Evolutionary conservation across 768 basidiomycete species (phyloP).

Genomic region (Tulasnella sp.): DNA sequence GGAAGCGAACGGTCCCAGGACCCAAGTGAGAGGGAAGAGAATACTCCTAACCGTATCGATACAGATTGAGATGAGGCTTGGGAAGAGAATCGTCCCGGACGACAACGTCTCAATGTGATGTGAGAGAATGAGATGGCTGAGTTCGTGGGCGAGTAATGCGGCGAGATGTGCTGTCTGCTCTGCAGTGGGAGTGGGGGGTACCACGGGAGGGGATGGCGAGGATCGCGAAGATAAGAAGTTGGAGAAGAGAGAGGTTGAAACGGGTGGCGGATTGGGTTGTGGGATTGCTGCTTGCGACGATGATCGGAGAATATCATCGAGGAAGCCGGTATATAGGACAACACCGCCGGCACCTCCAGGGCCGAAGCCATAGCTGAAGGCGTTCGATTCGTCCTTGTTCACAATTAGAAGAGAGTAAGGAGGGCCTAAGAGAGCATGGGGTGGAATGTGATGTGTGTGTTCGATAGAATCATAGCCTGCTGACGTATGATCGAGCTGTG

Average conservation of each 20-base stretch:
- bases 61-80: conserved; percentile 62
- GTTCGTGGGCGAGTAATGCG: conserved; percentile 84
- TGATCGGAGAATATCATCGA: conserved; percentile 49
- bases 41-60: conserved; percentile 68
- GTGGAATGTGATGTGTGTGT: conserved; percentile 29
- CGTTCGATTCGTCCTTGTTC: conserved; percentile 78
- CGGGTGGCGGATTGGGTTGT: conserved; percentile 8
- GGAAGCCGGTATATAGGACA: conserved; percentile 87
- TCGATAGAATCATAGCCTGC: conserved; percentile 28
- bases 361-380: conserved; percentile 93
- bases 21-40: conserved; percentile 56
- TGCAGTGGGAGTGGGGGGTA: conserved; percentile 44
- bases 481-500: conserved; percentile 20
- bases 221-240: conserved; percentile 37
- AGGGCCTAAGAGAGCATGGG: conserved; percentile 57
- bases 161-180: conserved; percentile 85
- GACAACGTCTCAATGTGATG: conserved; percentile 92
- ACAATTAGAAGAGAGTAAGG: conserved; percentile 87
- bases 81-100: conserved; percentile 68
- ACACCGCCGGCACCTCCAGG: conserved; percentile 85
- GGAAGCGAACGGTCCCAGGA: conserved; percentile 85
- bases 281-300: not conserved
- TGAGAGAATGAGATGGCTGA: conserved; percentile 79
- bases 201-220: conserved; percentile 25
- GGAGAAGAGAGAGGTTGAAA: conserved; percentile 26